A percentile compares a stretch with the other conserved stretches of the same genome.
Conservation (phyloP, 2,329 filamentous ascomycete species). For the Cladorrhinum sp. region DNA sequence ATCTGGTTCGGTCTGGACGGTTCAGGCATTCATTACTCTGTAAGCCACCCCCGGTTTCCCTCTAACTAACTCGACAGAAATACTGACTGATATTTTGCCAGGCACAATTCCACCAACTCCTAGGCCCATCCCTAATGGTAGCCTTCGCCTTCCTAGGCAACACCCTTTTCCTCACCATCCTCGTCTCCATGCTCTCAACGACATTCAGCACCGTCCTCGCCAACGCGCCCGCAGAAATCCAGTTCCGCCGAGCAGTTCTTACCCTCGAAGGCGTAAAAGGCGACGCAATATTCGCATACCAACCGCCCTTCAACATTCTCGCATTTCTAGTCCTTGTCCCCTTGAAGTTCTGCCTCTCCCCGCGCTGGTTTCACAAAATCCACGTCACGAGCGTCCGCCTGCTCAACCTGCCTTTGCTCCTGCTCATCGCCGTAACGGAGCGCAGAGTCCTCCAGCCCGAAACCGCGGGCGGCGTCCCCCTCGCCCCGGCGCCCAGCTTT, state of each 20-base stretch:
- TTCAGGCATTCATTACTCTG: conserved; percentile 57
- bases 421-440: conserved; percentile 69
- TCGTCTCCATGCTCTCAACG: conserved; percentile 82
- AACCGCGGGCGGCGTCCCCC: conserved; percentile 22
- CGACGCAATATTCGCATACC: conserved; percentile 78
- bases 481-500: conserved; percentile 7
- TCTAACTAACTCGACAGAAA: not conserved
- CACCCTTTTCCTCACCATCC: conserved; percentile 82
- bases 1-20: conserved; percentile 89
- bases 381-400: conserved; percentile 73
- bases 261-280: conserved; percentile 84
- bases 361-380: conserved; percentile 87
- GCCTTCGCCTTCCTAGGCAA: conserved; percentile 83
- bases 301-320: conserved; percentile 79
- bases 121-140: conserved; percentile 77
- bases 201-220: conserved; percentile 76
- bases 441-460: conserved; percentile 62
- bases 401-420: conserved; percentile 71
- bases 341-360: conserved; percentile 72
- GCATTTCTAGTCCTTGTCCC: conserved; percentile 72
- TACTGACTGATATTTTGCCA: conserved; percentile 32
- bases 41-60: conserved; percentile 10
- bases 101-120: conserved; percentile 71
- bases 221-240: conserved; percentile 78
- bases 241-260: conserved; percentile 75